These are phyloP conservation scores for Rehmannia glutinosa DNA, from an alignment of 257 asterid species.

Conservation along the genomic window DNA sequence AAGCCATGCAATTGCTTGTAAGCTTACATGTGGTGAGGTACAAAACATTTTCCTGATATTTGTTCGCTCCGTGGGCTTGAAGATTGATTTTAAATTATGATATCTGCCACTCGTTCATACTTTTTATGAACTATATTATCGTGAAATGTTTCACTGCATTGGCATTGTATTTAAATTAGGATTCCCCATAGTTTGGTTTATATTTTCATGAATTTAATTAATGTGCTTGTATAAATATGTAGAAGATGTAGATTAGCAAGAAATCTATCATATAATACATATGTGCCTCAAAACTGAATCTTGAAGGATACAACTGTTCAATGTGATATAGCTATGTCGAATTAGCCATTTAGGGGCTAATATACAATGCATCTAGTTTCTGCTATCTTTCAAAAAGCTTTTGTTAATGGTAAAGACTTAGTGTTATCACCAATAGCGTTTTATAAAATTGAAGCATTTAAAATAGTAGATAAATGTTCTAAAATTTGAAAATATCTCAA, in stretches of 20 bases:
- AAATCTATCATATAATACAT: not conserved
- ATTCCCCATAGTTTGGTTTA: not conserved
- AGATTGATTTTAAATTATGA: conserved; percentile 1
- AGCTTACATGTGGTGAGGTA: conserved; percentile 94
- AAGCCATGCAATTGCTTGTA: conserved; percentile 92
- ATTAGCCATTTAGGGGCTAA: not conserved
- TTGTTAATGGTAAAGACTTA: not conserved
- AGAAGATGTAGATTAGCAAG: not conserved
- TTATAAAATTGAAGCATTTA: not conserved
- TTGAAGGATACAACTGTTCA: not conserved
- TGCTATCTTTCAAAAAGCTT: not conserved
- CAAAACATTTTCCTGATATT: not conserved
- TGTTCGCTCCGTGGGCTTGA: not conserved
- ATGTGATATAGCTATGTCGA: not conserved
- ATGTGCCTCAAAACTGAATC: not conserved
- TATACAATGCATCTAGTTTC: not conserved
- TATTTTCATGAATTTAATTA: not conserved
- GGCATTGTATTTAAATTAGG: not conserved
- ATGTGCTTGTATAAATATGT: no score
- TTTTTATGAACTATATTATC: not conserved
- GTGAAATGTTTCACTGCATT: not conserved
- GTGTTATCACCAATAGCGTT: not conserved
- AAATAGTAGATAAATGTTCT: not conserved
- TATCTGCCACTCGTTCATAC: not conserved
- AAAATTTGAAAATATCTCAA: not conserved